These are phyloP conservation scores for Pestalotiopsis sp. DNA, from an alignment of 2,329 filamentous ascomycete genomes.

Conservation along the genomic window DNA sequence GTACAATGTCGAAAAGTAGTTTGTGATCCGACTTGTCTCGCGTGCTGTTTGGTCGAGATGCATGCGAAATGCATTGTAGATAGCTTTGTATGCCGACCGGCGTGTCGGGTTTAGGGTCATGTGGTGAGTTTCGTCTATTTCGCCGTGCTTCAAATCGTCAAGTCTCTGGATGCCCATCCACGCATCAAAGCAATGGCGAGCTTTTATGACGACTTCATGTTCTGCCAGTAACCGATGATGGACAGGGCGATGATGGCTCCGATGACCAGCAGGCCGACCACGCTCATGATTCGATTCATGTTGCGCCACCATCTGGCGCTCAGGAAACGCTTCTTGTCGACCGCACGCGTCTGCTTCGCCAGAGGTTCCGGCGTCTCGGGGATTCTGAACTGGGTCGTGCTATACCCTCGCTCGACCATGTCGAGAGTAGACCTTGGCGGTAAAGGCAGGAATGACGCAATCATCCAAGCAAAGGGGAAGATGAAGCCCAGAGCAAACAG, in stretches of 20 bases:
- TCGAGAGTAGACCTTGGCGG: conserved; percentile 58
- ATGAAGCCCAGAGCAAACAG: conserved; percentile 79
- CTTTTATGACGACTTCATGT: conserved; percentile 17
- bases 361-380: conserved; percentile 33
- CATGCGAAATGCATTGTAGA: background rate
- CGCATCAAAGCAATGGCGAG: background rate
- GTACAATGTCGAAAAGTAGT: background rate
- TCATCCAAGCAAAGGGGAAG: conserved; percentile 80
- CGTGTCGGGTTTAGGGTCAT: background rate
- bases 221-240: conserved; percentile 54
- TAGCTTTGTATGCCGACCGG: background rate
- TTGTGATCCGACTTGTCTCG: background rate
- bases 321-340: conserved; percentile 50
- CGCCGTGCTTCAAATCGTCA: background rate
- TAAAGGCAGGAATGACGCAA: conserved; percentile 75
- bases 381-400: conserved; percentile 42
- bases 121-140: background rate
- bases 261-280: conserved; percentile 58
- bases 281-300: conserved; percentile 61
- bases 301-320: conserved; percentile 64
- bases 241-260: conserved; percentile 54
- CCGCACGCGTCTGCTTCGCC: conserved; percentile 34
- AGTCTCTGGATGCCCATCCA: too few relatives aligned
- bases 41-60: background rate
- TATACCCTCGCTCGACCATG: conserved; percentile 51